Conservation (phyloP, 768 basidiomycete species). For the Boletus barrowsii region DNA sequence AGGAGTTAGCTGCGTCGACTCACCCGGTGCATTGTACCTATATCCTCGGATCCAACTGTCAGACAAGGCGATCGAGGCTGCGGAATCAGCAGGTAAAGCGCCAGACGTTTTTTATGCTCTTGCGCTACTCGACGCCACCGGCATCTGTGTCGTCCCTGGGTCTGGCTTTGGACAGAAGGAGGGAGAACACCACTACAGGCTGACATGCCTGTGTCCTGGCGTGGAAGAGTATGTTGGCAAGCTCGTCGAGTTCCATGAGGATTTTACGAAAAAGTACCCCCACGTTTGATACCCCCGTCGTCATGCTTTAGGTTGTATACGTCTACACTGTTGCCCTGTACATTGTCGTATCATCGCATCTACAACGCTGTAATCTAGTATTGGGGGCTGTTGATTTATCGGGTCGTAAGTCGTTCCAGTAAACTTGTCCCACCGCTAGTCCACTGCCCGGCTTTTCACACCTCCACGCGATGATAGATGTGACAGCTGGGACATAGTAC, state of each 20-base stretch:
- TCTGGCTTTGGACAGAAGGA: slow-evolving; percentile 93
- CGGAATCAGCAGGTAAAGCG: slow-evolving; percentile 65
- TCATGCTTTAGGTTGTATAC: not conserved
- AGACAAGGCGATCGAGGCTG: slow-evolving; percentile 67
- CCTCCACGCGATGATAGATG: not conserved
- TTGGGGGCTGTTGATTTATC: no score
- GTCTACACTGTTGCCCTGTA: not conserved
- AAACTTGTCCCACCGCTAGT: no score
- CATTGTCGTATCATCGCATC: slow-evolving; percentile 1
- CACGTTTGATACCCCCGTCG: slow-evolving; percentile 11
- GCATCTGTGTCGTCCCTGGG: slow-evolving; percentile 93
- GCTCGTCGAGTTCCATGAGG: slow-evolving; percentile 70
- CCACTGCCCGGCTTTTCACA: no score
- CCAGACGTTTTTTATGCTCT: slow-evolving; percentile 91
- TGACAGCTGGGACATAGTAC: slow-evolving; percentile 16
- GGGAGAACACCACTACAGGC: slow-evolving; percentile 84
- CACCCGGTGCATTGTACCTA: slow-evolving; percentile 91
- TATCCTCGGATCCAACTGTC: slow-evolving; percentile 83
- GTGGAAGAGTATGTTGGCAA: slow-evolving; percentile 90
- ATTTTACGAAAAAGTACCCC: slow-evolving; percentile 52
- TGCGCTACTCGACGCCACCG: slow-evolving; percentile 79
- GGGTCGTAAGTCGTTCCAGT: no score
- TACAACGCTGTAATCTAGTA: slow-evolving; percentile 1
- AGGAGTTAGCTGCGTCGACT: slow-evolving; percentile 87
- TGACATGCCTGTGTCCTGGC: slow-evolving; percentile 93